Evolutionary conservation across 805 yeast species (phyloP).

Genomic region (Yarrowia divulgata): DNA sequence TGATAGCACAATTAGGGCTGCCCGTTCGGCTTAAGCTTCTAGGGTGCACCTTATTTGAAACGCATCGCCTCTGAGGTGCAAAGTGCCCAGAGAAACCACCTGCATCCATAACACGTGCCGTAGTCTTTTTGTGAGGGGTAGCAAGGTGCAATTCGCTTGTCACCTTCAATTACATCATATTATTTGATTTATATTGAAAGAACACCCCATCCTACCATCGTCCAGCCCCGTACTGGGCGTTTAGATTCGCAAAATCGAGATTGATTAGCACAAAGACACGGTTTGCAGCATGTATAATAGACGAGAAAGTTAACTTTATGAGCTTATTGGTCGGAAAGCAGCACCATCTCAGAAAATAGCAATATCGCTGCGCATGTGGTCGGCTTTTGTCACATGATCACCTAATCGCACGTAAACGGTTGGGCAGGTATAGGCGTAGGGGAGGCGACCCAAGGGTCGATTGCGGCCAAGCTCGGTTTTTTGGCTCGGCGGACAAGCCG

Average conservation of each 20-base stretch:
- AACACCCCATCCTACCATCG: not conserved
- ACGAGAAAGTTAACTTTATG: slow-evolving; percentile 20
- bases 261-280: slow-evolving; percentile 27
- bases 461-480: not conserved
- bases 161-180: too few species aligned
- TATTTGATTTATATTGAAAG: too few species aligned
- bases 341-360: slow-evolving; percentile 15
- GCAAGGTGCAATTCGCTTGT: too few species aligned
- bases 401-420: not conserved
- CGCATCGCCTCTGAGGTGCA: slow-evolving; percentile 36
- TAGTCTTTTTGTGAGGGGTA: not conserved
- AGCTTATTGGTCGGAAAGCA: slow-evolving; percentile 13
- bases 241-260: slow-evolving; percentile 15
- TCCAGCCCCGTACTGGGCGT: not conserved
- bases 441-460: not conserved
- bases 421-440: slow-evolving; percentile 25
- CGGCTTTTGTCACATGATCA: slow-evolving; percentile 37
- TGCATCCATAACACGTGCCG: slow-evolving; percentile 5
- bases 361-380: not conserved
- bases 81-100: not conserved
- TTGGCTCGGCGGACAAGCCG: slow-evolving; percentile 1
- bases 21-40: slow-evolving; percentile 23
- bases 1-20: slow-evolving; percentile 10
- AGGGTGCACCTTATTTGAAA: slow-evolving; percentile 20
- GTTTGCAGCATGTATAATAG: slow-evolving; percentile 3